These are phyloP conservation scores for Fusarium napiforme DNA, from an alignment of 2,329 filamentous ascomycete genomes.

Conservation along the genomic window DNA sequence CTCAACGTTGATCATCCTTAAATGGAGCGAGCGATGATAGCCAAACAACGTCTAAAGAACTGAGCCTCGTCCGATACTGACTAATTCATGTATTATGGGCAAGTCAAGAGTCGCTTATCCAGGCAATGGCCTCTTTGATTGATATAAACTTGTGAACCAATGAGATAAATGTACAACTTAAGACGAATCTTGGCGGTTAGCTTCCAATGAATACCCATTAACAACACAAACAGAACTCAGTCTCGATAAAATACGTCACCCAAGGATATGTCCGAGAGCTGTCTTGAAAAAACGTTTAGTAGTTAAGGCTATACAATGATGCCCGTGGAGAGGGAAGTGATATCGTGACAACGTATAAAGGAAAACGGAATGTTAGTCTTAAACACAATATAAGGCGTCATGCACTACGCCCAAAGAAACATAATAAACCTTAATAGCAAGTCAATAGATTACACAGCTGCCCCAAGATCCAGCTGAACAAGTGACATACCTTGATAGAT, in stretches of 20 bases:
- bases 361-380: background rate
- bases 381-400: background rate
- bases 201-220: background rate
- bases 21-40: background rate
- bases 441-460: background rate
- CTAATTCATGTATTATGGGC: background rate
- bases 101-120: background rate
- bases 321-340: background rate
- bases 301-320: background rate
- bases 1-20: background rate
- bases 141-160: background rate
- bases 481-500: background rate
- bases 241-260: background rate
- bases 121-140: too few relatives aligned
- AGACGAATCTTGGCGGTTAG: background rate
- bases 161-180: too few relatives aligned
- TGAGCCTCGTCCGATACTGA: too few relatives aligned
- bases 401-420: background rate
- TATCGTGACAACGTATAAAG: too few relatives aligned
- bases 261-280: background rate
- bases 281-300: background rate
- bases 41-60: background rate
- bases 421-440: background rate
- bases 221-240: background rate
- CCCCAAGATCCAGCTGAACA: background rate